Evolutionary conservation across 495 filamentous ascomycete genomes (phyloP), one percentile per base, ranked within the genome.

Genomic region (Ramalina peruviana): DNA sequence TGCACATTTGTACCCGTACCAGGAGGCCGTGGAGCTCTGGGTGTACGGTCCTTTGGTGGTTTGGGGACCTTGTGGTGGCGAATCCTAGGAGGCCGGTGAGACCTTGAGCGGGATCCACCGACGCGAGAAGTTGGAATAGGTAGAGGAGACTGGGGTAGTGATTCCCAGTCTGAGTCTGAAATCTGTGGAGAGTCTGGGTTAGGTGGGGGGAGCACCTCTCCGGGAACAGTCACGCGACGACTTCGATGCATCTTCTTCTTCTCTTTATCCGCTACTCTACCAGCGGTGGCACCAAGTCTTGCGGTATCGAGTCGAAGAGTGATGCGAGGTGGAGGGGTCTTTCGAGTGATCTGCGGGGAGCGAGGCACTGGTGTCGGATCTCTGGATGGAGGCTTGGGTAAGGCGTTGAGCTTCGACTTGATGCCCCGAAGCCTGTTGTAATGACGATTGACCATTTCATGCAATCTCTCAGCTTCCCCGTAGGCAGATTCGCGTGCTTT

Each of bases 381-480:
- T 49, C 74, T 70, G n/a, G 81, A 82, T 6, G 79, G 71, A 4
- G 83, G 85, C 55, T 80, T 76, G 10, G 77, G 79, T 56, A 96
- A 79, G 1, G 78, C 78, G 55, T 88, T 71, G 13, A 98, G 79
- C 66, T 95, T 95, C 47, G 77, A 70, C 7, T 80, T 78, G 54
- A 98, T 94, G 38, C 76, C 82, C 51, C 72, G 79, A 47, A 87
- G 69, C 25, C 88, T 81, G 57, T 78, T 80, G 59, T 80, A 78
- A 64, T 95, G 88, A 43, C 86, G 79, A 57, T 85, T 76, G 15
- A 93, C 75, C 49, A 79, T 75, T 52, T 94, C 84, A 59, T 80
- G 75, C 55, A 96, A 75, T 47, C 90, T 81, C 58, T 74, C 70
- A 7, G 92, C 84, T 63, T 98, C 92, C 38, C 85, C 88, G 56